A percentile compares a stretch with the other conserved stretches of the same genome.
Evolutionary conservation across 129 eudicot genomes (phyloP).

Genomic region (Calendula officinalis): DNA sequence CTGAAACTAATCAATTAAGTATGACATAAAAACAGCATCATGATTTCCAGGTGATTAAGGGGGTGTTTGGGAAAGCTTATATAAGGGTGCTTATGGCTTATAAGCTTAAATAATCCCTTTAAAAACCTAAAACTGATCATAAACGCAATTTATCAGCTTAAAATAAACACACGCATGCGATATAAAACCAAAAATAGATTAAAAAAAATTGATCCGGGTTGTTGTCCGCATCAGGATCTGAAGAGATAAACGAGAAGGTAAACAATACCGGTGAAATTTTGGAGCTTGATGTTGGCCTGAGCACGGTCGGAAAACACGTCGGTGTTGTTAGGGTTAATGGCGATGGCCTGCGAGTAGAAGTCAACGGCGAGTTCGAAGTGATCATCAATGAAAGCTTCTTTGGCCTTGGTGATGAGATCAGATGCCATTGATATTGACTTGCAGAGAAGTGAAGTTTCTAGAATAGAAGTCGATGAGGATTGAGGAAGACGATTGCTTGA

Average conservation of each 20-base stretch:
- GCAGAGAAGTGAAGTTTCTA: too few relatives aligned
- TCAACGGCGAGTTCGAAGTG: constrained; percentile 78
- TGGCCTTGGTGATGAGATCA: constrained; percentile 62
- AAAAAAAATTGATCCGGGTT: not conserved
- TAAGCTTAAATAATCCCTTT: too few relatives aligned
- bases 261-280: constrained; percentile 57
- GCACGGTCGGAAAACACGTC: constrained; percentile 69
- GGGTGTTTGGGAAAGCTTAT: too few relatives aligned
- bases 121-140: too few relatives aligned
- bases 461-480: not conserved
- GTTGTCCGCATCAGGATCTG: not conserved
- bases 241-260: not conserved
- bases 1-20: too few relatives aligned
- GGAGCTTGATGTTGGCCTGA: constrained; percentile 74
- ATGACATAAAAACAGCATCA: too few relatives aligned
- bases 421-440: constrained; percentile 48
- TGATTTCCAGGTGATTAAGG: too few relatives aligned
- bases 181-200: not conserved
- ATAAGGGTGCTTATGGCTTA: too few relatives aligned
- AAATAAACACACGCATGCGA: constrained; percentile 4
- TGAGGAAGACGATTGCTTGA: constrained; percentile 21
- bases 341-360: constrained; percentile 69
- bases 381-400: constrained; percentile 87
- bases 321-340: constrained; percentile 46
- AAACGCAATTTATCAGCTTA: too few relatives aligned